Conservation (phyloP, 352 stramenopile genomes). For the Phytophthora litchii region DNA sequence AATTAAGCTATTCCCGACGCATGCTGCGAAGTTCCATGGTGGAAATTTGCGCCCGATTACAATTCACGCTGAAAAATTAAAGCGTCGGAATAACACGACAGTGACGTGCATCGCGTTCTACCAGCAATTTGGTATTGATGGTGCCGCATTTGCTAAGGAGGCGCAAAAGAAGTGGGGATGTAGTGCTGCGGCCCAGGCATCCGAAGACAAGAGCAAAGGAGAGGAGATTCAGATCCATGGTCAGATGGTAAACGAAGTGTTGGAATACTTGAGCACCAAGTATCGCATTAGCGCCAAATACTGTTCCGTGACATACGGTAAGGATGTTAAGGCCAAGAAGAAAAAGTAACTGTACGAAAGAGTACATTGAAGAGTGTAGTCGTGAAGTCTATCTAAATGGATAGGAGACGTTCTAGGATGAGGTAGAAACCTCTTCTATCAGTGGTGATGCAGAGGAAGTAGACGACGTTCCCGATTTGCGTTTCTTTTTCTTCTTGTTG, state of each 20-base stretch:
- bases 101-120: slow-evolving; percentile 78
- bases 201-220: slow-evolving; percentile 63
- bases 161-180: slow-evolving; percentile 86
- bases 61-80: slow-evolving; percentile 71
- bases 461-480: slow-evolving; percentile 32
- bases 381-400: slow-evolving; percentile 27
- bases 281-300: slow-evolving; percentile 81
- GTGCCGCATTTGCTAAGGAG: slow-evolving; percentile 72
- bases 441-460: slow-evolving; percentile 29
- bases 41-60: slow-evolving; percentile 64
- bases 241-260: slow-evolving; percentile 81
- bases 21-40: slow-evolving; percentile 65
- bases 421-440: slow-evolving; percentile 35
- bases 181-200: slow-evolving; percentile 56
- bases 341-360: slow-evolving; percentile 45
- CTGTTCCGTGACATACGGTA: slow-evolving; percentile 70
- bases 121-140: slow-evolving; percentile 83
- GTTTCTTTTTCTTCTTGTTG: slow-evolving; percentile 51
- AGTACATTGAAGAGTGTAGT: slow-evolving; percentile 24
- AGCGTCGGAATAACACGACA: slow-evolving; percentile 74
- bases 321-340: slow-evolving; percentile 85
- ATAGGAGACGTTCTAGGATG: slow-evolving; percentile 38
- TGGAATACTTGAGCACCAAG: slow-evolving; percentile 65
- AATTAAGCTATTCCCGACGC: slow-evolving; percentile 71
- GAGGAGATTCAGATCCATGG: slow-evolving; percentile 84